Percentiles rank a stretch among this genome's conserved stretches.
Conservation (phyloP, 495 filamentous ascomycete species). For the Pseudomonodictys pantanalensis region DNA sequence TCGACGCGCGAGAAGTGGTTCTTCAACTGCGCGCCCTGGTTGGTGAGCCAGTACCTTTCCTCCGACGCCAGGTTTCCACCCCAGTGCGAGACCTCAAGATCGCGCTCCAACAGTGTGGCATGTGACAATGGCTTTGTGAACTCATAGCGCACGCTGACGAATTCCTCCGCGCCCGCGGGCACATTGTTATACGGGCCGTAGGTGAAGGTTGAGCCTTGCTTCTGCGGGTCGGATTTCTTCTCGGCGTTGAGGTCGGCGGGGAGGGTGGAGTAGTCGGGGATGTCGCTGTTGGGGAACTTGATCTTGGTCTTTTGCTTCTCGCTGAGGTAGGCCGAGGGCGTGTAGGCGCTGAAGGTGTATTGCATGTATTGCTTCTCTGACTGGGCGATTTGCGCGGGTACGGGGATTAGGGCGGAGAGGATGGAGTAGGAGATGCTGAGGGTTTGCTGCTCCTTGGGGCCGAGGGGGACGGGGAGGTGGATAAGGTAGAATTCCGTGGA, state of each 20-base stretch:
- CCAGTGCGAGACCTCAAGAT: slow-evolving; percentile 96
- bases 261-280: slow-evolving; percentile 81
- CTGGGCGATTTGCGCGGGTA: slow-evolving; percentile 77
- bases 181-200: slow-evolving; percentile 87
- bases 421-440: slow-evolving; percentile 80
- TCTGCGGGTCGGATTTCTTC: slow-evolving; percentile 68
- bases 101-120: slow-evolving; percentile 72
- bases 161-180: slow-evolving; percentile 67
- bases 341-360: slow-evolving; percentile 80
- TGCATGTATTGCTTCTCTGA: slow-evolving; percentile 80
- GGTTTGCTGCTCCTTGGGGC: slow-evolving; percentile 72
- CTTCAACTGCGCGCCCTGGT: slow-evolving; percentile 78
- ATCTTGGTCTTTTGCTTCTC: slow-evolving; percentile 94
- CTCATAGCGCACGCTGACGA: slow-evolving; percentile 81
- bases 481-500: slow-evolving; percentile 81
- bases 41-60: slow-evolving; percentile 85
- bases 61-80: slow-evolving; percentile 93
- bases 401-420: slow-evolving; percentile 69
- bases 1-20: slow-evolving; percentile 83
- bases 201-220: slow-evolving; percentile 78
- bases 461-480: slow-evolving; percentile 69
- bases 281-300: slow-evolving; percentile 73
- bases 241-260: slow-evolving; percentile 53
- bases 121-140: slow-evolving; percentile 89
- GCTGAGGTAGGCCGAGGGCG: slow-evolving; percentile 75